Base-by-base conservation (phyloP, 176 grass and related monocot species). In the Aegilops tauschii region DNA sequence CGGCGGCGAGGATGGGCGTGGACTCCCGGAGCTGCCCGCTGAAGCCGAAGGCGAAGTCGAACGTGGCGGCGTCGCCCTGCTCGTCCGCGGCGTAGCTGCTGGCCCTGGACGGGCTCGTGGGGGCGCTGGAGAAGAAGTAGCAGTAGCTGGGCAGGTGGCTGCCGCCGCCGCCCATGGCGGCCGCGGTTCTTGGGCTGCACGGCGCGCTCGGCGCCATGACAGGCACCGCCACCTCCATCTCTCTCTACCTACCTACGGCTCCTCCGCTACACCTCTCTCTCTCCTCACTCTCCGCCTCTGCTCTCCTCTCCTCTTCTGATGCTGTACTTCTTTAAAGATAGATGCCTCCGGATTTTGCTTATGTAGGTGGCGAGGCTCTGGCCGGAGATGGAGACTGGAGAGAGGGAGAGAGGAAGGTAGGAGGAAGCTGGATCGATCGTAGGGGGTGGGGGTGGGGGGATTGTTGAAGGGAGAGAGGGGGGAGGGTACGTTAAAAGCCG, bases 101-200 rank as follows among this genome's bases (percentile, higher is more conserved):
- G 20, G 84, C 77, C 39, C 90, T 75, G 6, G 93, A 91, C 8
- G 97, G 97, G 94, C 92, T 97, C 0, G 97, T 65, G 14, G 97
- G 97, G 0, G 94, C 97, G 89, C 97, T 99, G 63, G 91, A 28
- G 85, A 82, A 88, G 90, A 88, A 93, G 90, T 90, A 90, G 80
- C 34, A 89, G 80, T 89, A 84, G 77, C 71, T 72, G 2, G 83
- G 36, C 21, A 83, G 59, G 61, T 84, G 77, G 84, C 72, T 18
- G 49, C 67, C 89, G 67, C 52, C 25, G 32, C 71, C 80, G 62
- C 67, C 61, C 30, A 80, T 80, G 65, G 65, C 64, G 5, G 83
- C 85, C 23, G 90, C 94, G 18, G 81, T 79, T 76, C 77, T 92
- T 21, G 97, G 92, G 80, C 88, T 96, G 67, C 90, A 87, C 68